Percentiles rank a stretch among this genome's conserved stretches.
Conservation (phyloP, 164 flowering plant genomes). For the Sextonia rubra region DNA sequence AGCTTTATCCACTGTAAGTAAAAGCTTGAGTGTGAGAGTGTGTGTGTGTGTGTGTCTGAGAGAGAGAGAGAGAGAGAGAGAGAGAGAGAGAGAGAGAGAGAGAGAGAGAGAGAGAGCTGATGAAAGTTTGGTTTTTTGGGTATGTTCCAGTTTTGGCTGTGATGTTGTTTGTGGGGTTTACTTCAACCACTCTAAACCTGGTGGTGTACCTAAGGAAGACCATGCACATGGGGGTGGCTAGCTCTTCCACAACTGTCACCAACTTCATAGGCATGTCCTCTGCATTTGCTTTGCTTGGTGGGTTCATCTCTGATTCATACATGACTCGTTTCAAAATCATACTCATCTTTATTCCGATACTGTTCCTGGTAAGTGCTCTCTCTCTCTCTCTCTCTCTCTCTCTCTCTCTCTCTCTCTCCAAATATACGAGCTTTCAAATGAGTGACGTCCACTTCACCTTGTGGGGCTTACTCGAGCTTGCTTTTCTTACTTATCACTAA, state of each 20-base stretch:
- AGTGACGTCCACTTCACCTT: no score
- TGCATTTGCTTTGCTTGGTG: constrained; percentile 17
- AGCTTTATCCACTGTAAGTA: constrained; percentile 21
- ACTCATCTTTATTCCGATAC: constrained; percentile 17
- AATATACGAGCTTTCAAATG: no score
- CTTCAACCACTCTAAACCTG: constrained; percentile 9
- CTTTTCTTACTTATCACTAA: no score
- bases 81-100: constrained; percentile 7
- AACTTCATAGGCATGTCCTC: constrained; percentile 21
- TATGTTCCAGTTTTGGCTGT: constrained; percentile 8
- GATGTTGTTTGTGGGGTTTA: constrained; percentile 7
- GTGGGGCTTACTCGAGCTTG: no score
- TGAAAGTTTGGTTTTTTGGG: neutral
- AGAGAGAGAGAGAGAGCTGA: neutral
- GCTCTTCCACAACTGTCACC: constrained; percentile 19
- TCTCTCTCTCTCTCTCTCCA: no score
- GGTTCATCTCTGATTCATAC: constrained; percentile 23
- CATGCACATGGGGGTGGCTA: constrained; percentile 19
- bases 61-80: constrained; percentile 4
- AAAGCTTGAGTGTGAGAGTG: neutral
- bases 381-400: neutral
- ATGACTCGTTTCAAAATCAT: constrained; percentile 20
- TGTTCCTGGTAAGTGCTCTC: constrained; percentile 13
- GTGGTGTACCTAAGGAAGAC: constrained; percentile 12
- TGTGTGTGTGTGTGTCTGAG: neutral